phyloP scores from a whole-genome alignment of 768 basidiomycete genomes.

The Tulasnella sp. region DNA sequence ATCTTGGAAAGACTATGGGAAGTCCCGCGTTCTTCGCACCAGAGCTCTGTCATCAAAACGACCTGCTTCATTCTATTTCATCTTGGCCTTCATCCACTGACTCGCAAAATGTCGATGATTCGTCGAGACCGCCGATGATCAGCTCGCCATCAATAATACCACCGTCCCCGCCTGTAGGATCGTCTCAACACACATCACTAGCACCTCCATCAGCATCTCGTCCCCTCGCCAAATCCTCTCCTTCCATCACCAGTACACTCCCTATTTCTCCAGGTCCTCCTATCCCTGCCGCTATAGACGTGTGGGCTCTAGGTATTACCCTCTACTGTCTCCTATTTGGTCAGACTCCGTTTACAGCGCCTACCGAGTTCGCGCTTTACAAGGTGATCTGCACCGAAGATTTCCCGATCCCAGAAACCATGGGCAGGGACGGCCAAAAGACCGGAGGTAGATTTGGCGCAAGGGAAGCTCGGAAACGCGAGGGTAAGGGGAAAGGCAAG shows the following conservation, averaged over 20 bases:
- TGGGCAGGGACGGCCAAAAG: constrained; percentile 56
- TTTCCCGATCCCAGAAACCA: constrained; percentile 50
- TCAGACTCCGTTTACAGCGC: constrained; percentile 57
- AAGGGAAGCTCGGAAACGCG: constrained; percentile 6
- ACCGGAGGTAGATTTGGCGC: constrained; percentile 42
- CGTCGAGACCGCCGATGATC: constrained; percentile 17
- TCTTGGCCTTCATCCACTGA: not conserved
- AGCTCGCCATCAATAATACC: constrained; percentile 20
- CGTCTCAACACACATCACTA: not conserved
- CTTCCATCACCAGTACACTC: constrained; percentile 1
- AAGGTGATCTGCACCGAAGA: constrained; percentile 63
- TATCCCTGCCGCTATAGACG: constrained; percentile 87
- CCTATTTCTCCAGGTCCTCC: constrained; percentile 25
- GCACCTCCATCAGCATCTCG: constrained; percentile 15
- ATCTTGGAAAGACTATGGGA: constrained; percentile 81
- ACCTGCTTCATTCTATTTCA: constrained; percentile 12
- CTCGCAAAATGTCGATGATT: constrained; percentile 7
- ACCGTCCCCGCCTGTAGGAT: constrained; percentile 18
- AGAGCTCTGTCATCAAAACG: constrained; percentile 67
- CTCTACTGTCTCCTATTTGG: constrained; percentile 91
- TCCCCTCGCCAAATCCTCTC: constrained; percentile 25
- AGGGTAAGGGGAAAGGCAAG: constrained; percentile 15
- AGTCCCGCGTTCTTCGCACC: constrained; percentile 95
- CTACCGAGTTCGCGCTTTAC: constrained; percentile 65
- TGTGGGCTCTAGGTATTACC: constrained; percentile 96